Evolutionary conservation across 2,329 filamentous ascomycete species (phyloP).

Genomic region (Talaromyces sp.): DNA sequence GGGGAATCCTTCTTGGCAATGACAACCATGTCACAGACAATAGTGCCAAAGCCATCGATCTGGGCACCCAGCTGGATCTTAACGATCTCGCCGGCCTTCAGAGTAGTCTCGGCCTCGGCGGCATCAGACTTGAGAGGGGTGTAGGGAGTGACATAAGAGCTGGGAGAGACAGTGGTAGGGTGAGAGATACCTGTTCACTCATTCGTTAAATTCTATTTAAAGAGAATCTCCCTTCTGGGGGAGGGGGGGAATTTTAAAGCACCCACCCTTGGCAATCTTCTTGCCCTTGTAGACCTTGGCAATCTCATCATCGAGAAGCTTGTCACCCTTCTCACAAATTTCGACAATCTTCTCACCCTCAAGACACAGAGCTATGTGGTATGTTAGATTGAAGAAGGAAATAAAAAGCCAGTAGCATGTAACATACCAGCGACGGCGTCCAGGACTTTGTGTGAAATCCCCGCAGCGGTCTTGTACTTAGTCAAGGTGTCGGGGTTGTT

Average conservation of each 20-base stretch:
- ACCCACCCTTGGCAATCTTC: constrained; percentile 86
- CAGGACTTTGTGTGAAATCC: constrained; percentile 94
- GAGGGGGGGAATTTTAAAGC: constrained; percentile 16
- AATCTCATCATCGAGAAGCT: constrained; percentile 90
- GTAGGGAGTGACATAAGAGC: constrained; percentile 93
- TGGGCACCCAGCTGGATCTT: constrained; percentile 99
- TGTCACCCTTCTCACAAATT: constrained; percentile 93
- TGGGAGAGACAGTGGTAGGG: constrained; percentile 92
- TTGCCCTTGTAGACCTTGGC: constrained; percentile 98
- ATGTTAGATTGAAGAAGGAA: constrained; percentile 23
- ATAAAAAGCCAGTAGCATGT: constrained; percentile 6
- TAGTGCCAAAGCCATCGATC: constrained; percentile 95
- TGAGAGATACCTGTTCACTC: constrained; percentile 74
- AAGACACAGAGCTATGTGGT: constrained; percentile 62
- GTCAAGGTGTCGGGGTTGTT: constrained; percentile 93
- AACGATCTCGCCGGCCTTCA: constrained; percentile 84
- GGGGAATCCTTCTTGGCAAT: constrained; percentile 65
- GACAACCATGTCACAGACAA: constrained; percentile 90
- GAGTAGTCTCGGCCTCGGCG: constrained; percentile 75
- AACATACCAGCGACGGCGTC: constrained; percentile 71
- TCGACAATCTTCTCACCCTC: constrained; percentile 91
- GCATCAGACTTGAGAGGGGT: constrained; percentile 86
- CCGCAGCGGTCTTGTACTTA: constrained; percentile 97
- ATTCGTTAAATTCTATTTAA: background rate
- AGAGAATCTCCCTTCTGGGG: background rate